phyloP scores from a whole-genome alignment of 805 yeast species.

The Yamadazyma paraphyllophila region DNA sequence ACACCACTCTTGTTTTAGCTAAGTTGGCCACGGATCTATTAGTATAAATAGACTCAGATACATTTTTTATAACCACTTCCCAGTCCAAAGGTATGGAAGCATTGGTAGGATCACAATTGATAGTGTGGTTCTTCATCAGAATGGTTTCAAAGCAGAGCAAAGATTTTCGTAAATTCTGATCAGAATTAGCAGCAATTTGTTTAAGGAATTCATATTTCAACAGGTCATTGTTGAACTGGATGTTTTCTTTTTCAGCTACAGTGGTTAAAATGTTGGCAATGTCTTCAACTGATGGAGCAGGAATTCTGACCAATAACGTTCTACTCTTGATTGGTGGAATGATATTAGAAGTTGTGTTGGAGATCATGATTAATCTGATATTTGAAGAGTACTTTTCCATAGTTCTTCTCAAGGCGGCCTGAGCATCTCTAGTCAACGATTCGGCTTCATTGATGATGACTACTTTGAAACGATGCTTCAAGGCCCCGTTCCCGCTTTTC shows the following conservation, averaged over 20 bases:
- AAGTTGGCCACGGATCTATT: slow-evolving; percentile 63
- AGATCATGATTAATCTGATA: slow-evolving; percentile 77
- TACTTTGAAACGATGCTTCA: slow-evolving; percentile 62
- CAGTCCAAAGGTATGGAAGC: slow-evolving; percentile 77
- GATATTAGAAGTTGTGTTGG: slow-evolving; percentile 87
- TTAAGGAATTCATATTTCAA: slow-evolving; percentile 38
- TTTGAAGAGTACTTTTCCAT: slow-evolving; percentile 93
- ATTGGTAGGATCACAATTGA: slow-evolving; percentile 35
- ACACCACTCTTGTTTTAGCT: slow-evolving; percentile 59
- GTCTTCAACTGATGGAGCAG: slow-evolving; percentile 71
- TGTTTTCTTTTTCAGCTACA: slow-evolving; percentile 57
- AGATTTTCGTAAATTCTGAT: slow-evolving; percentile 76
- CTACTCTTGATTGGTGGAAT: slow-evolving; percentile 94
- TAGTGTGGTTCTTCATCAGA: slow-evolving; percentile 61
- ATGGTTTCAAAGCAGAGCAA: slow-evolving; percentile 80
- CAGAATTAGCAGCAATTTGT: slow-evolving; percentile 52
- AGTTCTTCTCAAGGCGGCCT: slow-evolving; percentile 91
- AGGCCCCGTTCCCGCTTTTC: slow-evolving; percentile 18
- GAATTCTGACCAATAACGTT: slow-evolving; percentile 80
- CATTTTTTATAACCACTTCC: slow-evolving; percentile 71
- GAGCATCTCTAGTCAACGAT: slow-evolving; percentile 86
- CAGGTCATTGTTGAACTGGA: slow-evolving; percentile 37
- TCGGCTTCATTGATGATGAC: slow-evolving; percentile 92
- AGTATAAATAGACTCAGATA: slow-evolving; percentile 58
- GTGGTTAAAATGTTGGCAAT: slow-evolving; percentile 51